Evolutionary conservation across 2,329 filamentous ascomycete species (phyloP).

Genomic region (Didymella keratinophila): DNA sequence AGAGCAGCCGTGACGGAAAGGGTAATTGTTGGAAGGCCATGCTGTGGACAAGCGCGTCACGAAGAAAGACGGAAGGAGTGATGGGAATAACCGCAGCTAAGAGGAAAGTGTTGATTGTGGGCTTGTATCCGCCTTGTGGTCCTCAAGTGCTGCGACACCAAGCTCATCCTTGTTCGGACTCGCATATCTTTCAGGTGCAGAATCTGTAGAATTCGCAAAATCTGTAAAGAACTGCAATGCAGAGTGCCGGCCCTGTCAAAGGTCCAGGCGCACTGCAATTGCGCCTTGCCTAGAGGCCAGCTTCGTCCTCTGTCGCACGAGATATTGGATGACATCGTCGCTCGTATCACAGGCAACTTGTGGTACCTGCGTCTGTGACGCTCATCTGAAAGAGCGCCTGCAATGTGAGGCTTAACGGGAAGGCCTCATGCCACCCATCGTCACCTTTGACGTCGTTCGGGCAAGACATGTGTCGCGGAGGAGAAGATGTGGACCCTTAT

Average conservation of each 20-base stretch:
- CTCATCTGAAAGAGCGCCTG: conserved; percentile 9
- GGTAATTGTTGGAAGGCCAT: background rate
- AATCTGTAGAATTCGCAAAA: background rate
- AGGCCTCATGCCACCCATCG: conserved; percentile 20
- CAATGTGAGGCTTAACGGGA: conserved; percentile 25
- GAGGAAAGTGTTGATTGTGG: background rate
- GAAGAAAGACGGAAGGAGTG: background rate
- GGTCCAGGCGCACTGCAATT: background rate
- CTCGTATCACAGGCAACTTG: conserved; percentile 7
- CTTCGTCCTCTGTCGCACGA: background rate
- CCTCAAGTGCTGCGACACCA: background rate
- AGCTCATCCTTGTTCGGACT: background rate
- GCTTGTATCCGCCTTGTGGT: conserved; percentile 8
- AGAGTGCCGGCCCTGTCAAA: background rate
- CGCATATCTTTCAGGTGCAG: conserved; percentile 6
- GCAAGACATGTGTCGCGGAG: conserved; percentile 18
- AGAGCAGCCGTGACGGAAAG: background rate
- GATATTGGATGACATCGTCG: conserved; percentile 17
- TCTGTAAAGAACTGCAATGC: background rate
- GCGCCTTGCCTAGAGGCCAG: background rate
- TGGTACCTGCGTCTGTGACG: conserved; percentile 29
- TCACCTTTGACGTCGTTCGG: conserved; percentile 33
- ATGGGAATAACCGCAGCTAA: conserved; percentile 12
- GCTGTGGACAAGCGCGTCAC: conserved; percentile 1
- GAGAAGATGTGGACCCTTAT: conserved; percentile 18